Evolutionary conservation across 345 rosid species (phyloP).

Genomic region (Tarenaya hassleriana): DNA sequence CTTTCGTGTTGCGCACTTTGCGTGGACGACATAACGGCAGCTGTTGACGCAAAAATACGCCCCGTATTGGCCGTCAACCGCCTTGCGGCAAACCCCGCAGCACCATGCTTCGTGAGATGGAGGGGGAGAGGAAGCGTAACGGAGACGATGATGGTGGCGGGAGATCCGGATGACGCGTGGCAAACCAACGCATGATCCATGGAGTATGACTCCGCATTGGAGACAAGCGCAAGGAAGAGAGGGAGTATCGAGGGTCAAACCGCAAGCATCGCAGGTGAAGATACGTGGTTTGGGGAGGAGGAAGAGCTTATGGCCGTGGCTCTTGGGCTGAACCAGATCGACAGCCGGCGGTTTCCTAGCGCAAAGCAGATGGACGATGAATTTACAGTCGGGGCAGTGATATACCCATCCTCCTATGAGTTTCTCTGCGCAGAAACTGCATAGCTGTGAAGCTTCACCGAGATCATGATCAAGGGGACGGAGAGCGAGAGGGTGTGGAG

Average conservation of each 20-base stretch:
- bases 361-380: too few species aligned
- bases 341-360: too few species aligned
- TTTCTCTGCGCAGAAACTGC: too few species aligned
- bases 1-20: background rate
- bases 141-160: slow-evolving; percentile 11
- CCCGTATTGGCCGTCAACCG: background rate
- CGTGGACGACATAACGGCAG: slow-evolving; percentile 17
- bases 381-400: too few species aligned
- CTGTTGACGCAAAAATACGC: slow-evolving; percentile 13
- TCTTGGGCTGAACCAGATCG: too few species aligned
- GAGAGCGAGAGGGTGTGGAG: too few species aligned
- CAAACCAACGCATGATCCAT: slow-evolving; percentile 4
- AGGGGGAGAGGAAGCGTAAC: background rate
- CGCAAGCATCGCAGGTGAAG: slow-evolving; percentile 8
- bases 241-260: background rate
- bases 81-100: background rate
- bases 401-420: too few species aligned
- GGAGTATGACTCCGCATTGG: slow-evolving; percentile 1
- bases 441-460: too few species aligned
- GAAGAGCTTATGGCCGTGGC: too few species aligned
- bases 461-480: too few species aligned
- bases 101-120: background rate
- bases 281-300: background rate
- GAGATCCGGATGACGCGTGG: slow-evolving; percentile 1
- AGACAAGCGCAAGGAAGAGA: background rate